Percentiles rank a stretch among this genome's conserved stretches.
These are phyloP conservation scores for Zygotorulaspora mrakii DNA, from an alignment of 1,139 yeast species.

Conservation along the genomic window DNA sequence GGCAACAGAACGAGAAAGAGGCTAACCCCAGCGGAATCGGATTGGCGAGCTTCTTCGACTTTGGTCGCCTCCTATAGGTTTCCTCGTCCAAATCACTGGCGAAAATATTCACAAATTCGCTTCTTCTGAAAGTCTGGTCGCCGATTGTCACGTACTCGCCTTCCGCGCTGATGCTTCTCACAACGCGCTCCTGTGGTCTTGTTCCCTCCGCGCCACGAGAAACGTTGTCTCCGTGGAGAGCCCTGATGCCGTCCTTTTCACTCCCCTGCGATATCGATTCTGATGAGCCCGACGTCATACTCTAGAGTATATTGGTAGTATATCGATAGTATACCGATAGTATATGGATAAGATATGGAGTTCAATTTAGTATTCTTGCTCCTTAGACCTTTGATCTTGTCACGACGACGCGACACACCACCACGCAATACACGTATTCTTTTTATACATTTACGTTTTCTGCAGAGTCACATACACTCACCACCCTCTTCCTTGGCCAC, in stretches of 20 bases:
- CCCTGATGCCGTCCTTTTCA: conserved; percentile 3
- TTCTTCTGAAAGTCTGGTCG: conserved; percentile 52
- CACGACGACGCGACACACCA: no score
- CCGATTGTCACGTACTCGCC: conserved; percentile 48
- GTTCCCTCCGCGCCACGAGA: neutral
- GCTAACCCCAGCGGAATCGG: conserved; percentile 62
- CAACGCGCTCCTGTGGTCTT: conserved; percentile 7
- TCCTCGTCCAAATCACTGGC: conserved; percentile 62
- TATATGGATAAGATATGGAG: no score
- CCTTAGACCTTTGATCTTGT: no score
- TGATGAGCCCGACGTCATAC: conserved; percentile 1
- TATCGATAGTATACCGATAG: no score
- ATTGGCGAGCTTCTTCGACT: conserved; percentile 41
- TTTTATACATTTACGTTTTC: no score
- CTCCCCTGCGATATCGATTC: conserved; percentile 4
- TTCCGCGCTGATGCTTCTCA: conserved; percentile 31
- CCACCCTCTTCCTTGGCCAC: no score
- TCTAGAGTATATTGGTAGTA: no score
- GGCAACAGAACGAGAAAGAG: conserved; percentile 51
- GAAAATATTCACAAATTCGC: conserved; percentile 54
- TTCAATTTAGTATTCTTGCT: no score
- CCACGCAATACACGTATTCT: no score
- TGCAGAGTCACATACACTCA: no score
- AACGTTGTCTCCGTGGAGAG: conserved; percentile 1
- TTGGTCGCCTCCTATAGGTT: conserved; percentile 37